phyloP scores from a whole-genome alignment of 345 rosid genomes.

The Populus alba region DNA sequence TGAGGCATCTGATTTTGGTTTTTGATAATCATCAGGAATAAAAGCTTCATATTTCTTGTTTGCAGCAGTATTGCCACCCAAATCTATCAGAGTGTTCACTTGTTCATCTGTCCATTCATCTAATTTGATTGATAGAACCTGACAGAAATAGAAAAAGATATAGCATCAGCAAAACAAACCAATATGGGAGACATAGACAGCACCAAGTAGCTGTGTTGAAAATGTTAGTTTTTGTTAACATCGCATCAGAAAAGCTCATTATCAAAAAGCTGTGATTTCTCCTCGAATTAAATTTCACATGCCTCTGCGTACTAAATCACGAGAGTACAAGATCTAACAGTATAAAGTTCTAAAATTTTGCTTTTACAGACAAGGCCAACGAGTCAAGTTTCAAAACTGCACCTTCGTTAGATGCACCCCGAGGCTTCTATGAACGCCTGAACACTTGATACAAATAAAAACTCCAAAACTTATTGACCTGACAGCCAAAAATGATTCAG shows the following conservation, averaged over 20 bases:
- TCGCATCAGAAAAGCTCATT: background rate
- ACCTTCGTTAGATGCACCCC: conserved; percentile 98
- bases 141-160: conserved; percentile 22
- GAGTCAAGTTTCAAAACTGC: conserved; percentile 5
- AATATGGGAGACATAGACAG: background rate
- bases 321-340: background rate
- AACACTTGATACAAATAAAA: conserved; percentile 92
- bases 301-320: background rate
- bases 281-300: background rate
- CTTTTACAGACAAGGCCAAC: background rate
- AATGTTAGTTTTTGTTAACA: background rate
- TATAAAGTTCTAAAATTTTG: background rate
- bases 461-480: conserved; percentile 83
- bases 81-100: conserved; percentile 49
- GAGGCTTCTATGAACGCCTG: conserved; percentile 97
- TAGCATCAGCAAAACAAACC: background rate
- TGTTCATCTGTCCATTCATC: conserved; percentile 98
- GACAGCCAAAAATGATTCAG: conserved; percentile 29
- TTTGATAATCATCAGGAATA: conserved; percentile 51
- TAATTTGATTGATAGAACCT: conserved; percentile 88
- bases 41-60: conserved; percentile 78
- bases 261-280: background rate
- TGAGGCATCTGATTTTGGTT: conserved; percentile 76
- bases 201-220: background rate
- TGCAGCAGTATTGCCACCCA: conserved; percentile 74